A percentile compares a stretch with the other conserved stretches of the same genome.
These are phyloP conservation scores for Keqinozyma sinolaborantium DNA, from an alignment of 1,139 yeast species.

Conservation along the genomic window DNA sequence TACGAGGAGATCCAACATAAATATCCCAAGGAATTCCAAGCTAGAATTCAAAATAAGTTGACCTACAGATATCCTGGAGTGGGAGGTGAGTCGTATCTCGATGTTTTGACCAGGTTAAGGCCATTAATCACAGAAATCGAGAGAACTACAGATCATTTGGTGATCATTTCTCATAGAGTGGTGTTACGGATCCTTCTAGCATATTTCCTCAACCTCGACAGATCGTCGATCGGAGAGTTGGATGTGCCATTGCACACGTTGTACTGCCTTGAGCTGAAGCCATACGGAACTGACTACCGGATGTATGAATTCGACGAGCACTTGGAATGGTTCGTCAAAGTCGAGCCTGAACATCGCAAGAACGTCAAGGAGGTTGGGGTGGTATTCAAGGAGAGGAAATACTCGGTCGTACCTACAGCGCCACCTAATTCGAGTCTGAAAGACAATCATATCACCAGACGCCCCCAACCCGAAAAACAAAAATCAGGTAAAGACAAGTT, in stretches of 20 bases:
- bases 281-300: conserved; percentile 92
- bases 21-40: conserved; percentile 75
- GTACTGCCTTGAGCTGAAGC: conserved; percentile 85
- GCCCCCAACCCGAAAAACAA: conserved; percentile 1
- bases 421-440: conserved; percentile 32
- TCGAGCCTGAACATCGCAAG: conserved; percentile 63
- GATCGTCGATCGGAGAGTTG: conserved; percentile 80
- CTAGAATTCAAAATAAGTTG: conserved; percentile 72
- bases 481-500: neutral
- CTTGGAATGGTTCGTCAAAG: conserved; percentile 73
- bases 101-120: conserved; percentile 83
- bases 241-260: conserved; percentile 93
- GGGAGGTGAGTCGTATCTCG: conserved; percentile 95
- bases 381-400: conserved; percentile 60
- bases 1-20: conserved; percentile 72
- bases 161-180: conserved; percentile 85
- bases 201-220: conserved; percentile 80
- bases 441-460: conserved; percentile 1
- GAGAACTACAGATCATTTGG: conserved; percentile 81
- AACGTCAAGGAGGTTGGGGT: conserved; percentile 65
- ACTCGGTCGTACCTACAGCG: conserved; percentile 72
- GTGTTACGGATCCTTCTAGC: conserved; percentile 85
- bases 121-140: conserved; percentile 92
- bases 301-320: conserved; percentile 82
- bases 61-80: conserved; percentile 91